Conservation (phyloP, 73 alveolate genomes). For the Tetrahymena elliotti region DNA sequence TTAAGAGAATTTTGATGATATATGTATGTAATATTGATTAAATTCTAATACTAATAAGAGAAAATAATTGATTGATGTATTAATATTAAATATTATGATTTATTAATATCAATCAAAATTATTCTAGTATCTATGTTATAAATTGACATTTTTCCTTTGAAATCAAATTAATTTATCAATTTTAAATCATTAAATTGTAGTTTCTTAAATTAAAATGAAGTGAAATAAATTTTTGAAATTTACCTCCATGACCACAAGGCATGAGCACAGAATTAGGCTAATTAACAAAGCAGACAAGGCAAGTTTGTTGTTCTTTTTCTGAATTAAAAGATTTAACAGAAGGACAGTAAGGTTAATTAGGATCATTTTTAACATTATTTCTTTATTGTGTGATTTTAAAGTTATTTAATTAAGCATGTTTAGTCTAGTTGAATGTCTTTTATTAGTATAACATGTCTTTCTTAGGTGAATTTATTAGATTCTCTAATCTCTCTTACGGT, state of each 20-base stretch:
- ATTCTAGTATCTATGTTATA: too few species aligned
- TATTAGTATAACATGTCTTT: background rate
- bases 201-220: too few species aligned
- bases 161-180: too few species aligned
- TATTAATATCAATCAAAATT: too few species aligned
- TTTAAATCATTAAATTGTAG: too few species aligned
- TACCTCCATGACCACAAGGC: conserved; percentile 1
- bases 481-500: background rate
- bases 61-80: too few species aligned
- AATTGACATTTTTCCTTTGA: too few species aligned
- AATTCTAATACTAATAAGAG: too few species aligned
- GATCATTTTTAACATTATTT: background rate
- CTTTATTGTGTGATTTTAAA: background rate
- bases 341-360: background rate
- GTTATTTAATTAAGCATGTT: background rate
- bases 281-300: background rate
- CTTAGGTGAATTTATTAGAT: background rate
- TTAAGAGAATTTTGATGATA: too few species aligned
- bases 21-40: too few species aligned
- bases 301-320: background rate
- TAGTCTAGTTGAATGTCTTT: background rate
- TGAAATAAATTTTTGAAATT: too few species aligned
- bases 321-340: background rate
- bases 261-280: background rate
- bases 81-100: too few species aligned